Conservation (phyloP, 176 grass and related monocot genomes). For the Saccharum spontaneum region DNA sequence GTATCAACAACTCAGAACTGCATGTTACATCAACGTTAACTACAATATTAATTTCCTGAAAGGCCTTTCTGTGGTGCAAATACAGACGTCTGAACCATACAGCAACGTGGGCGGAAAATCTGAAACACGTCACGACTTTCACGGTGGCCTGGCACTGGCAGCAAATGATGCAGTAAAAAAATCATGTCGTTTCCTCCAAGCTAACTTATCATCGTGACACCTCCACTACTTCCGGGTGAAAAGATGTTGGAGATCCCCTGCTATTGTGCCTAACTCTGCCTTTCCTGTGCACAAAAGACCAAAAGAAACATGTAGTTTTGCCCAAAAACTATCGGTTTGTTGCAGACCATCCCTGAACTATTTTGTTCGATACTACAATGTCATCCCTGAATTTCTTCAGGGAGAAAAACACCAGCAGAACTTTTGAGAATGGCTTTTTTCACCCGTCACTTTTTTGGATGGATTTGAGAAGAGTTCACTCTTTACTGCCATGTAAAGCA, state of each 20-base stretch:
- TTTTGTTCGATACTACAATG: background rate
- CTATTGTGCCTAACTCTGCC: background rate
- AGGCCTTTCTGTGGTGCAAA: slow-evolving; percentile 44
- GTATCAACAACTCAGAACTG: background rate
- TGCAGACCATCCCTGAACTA: background rate
- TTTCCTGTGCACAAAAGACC: background rate
- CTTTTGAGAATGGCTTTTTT: background rate
- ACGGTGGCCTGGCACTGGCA: slow-evolving; percentile 11
- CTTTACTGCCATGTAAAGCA: background rate
- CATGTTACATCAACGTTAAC: slow-evolving; percentile 31
- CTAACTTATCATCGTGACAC: background rate
- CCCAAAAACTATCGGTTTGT: background rate
- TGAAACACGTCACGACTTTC: slow-evolving; percentile 22
- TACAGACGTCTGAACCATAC: slow-evolving; percentile 7
- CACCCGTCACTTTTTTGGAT: background rate
- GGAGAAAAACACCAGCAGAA: background rate
- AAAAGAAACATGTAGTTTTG: background rate
- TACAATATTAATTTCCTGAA: slow-evolving; percentile 27
- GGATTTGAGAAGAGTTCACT: background rate
- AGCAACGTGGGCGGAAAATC: slow-evolving; percentile 27
- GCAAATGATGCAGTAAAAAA: slow-evolving; percentile 21
- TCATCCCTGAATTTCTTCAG: background rate
- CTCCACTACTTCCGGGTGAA: background rate
- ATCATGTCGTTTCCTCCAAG: slow-evolving; percentile 3
- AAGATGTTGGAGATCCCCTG: background rate